Conservation (phyloP, 2,329 filamentous ascomycete genomes). For the Aspergillus ochraceoroseus region DNA sequence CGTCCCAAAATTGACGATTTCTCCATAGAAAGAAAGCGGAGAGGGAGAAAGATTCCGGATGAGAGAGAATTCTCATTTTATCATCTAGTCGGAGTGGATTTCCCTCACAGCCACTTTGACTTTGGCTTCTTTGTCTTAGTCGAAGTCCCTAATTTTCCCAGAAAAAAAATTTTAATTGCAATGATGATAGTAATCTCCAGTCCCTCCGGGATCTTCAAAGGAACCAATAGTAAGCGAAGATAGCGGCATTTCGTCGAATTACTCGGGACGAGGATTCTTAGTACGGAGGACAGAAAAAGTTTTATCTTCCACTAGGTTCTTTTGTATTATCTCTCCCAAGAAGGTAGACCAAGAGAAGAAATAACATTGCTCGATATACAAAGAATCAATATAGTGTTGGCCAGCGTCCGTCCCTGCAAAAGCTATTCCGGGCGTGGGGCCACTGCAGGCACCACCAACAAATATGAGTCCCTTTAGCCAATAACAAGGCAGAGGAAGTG, state of each 20-base stretch:
- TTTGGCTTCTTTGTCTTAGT: not conserved
- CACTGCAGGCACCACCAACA: constrained; percentile 1
- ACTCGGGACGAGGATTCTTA: not conserved
- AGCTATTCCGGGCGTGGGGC: not conserved
- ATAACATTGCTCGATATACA: too few relatives aligned
- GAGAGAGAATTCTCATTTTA: not conserved
- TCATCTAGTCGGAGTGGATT: not conserved
- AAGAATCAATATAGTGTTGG: too few relatives aligned
- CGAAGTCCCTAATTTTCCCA: constrained; percentile 1
- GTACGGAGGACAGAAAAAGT: too few relatives aligned
- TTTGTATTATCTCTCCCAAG: too few relatives aligned
- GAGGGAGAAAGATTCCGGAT: constrained; percentile 3
- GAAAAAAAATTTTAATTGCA: too few relatives aligned
- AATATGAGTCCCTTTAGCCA: not conserved
- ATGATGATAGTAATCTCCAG: not conserved
- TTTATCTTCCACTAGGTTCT: too few relatives aligned
- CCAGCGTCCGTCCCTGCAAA: too few relatives aligned
- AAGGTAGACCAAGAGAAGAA: too few relatives aligned
- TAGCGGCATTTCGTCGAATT: constrained; percentile 4
- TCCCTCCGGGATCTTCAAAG: constrained; percentile 1
- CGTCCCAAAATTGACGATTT: too few relatives aligned
- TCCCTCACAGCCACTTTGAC: not conserved
- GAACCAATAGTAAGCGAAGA: constrained; percentile 1
- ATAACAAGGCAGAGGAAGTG: not conserved
- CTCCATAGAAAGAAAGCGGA: not conserved